Evolutionary conservation across 306 rosid species (phyloP), one percentile per base, ranked within the genome.

Genomic region (Vachellia pachyceras): DNA sequence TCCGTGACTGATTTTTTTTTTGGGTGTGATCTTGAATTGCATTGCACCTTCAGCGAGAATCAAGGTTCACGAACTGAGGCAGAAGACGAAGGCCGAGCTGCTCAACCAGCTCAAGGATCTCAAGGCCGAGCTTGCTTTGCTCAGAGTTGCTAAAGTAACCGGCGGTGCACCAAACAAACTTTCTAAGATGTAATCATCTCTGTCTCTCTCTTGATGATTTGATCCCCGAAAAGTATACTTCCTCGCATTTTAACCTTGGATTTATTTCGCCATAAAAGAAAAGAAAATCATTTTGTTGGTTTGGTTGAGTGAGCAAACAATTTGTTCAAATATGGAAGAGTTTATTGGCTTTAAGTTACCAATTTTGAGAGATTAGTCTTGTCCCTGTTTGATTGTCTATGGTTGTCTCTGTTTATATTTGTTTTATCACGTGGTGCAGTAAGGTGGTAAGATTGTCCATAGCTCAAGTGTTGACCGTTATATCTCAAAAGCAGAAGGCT

Each of bases 121-220:
- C 79, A 95, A 92, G 87, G 98, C 99, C 0, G 99, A 93, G 84
- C 95, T 95, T 65, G 87, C 97, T 7, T 86, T 91, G 71, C 99
- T 95, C 65, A 97, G 98, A n/a, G 99, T 95, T 5, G 96, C 99
- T 15, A 95, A 95, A 91, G 99, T 93, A 87, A 95, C 99, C 8
- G 98, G 98, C 1, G 99, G 98, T 42, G 98, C 98, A 3, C 92
- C 99, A 76, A 95, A 95, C 92, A 95, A 93, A 90, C 99, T 93
- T 57, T 93, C 98, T 83, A 95, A 95, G 89, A 95, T 95, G 99
- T 95, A 83, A 65, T 13, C 15, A 14, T 64, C 23, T 63, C 69
- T 35, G n/a, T n/a, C n/a, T n/a, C 22, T 3, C 40, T 61, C 40
- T 29, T 13, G n/a, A 25, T 58, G 17, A 58, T 58, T 11, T 25